phyloP scores from a whole-genome alignment of 208 protist genomes.

The Trypanosoma vivax region DNA sequence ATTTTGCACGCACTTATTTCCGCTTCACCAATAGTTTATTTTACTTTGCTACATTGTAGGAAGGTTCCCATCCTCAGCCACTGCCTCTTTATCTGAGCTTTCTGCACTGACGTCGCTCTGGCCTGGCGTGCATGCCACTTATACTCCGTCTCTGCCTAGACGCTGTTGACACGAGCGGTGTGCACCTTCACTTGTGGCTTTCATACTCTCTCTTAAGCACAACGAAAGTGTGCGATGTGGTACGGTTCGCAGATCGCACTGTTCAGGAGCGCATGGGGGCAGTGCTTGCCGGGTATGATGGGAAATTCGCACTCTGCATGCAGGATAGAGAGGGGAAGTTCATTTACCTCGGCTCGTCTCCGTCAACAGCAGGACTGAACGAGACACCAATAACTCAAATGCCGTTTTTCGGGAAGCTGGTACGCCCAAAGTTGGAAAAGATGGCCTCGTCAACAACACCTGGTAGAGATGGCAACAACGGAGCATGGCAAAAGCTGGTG shows the following conservation, averaged over 20 bases:
- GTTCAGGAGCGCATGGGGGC: conserved; percentile 32
- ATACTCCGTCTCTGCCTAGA: conserved; percentile 18
- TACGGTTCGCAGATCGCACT: conserved; percentile 21
- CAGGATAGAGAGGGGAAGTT: conserved; percentile 22
- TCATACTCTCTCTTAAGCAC: conserved; percentile 24
- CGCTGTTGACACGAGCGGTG: not conserved
- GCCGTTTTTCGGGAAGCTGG: conserved; percentile 15
- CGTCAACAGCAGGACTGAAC: not conserved
- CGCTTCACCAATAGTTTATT: too few relatives aligned
- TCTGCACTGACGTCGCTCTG: not conserved
- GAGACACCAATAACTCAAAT: conserved; percentile 8
- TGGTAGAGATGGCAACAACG: not conserved
- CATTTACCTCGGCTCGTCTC: conserved; percentile 22
- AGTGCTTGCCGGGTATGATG: conserved; percentile 6
- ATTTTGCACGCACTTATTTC: too few relatives aligned
- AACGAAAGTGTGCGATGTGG: conserved; percentile 22
- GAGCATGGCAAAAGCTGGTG: conserved; percentile 21
- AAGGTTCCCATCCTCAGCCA: not conserved
- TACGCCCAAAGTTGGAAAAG: not conserved
- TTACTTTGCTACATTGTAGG: too few relatives aligned
- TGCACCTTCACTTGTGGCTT: conserved; percentile 28
- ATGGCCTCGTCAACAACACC: not conserved
- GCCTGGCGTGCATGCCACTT: conserved; percentile 1
- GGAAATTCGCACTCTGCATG: conserved; percentile 25
- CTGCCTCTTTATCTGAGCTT: not conserved